Base-by-base conservation (phyloP, 1,139 yeast genomes). In the Saccharomycopsis hybrid region DNA sequence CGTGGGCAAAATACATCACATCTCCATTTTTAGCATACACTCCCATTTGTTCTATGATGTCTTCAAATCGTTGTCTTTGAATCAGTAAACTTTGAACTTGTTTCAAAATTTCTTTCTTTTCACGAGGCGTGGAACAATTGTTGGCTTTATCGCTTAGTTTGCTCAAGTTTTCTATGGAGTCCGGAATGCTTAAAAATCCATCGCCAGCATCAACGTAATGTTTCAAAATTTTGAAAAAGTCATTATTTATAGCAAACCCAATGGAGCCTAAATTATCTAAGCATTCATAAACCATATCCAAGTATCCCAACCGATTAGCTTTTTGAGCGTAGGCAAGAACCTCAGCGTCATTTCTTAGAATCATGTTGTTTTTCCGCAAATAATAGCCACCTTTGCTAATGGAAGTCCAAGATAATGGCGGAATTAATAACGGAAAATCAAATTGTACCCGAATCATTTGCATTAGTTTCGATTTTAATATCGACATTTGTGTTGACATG, bases 1-100 rank as follows among this genome's bases (percentile, higher is more conserved):
- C 77, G 59, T 78, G 82, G 25, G 84, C 83, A 63, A 78, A 78
- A 61, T 68, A 77, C 54, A 78, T 69, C 59, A 74, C 74, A 59
- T 78, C 84, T 5, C 84, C 84, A 32, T 39, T 29, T 9, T n/a
- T 37, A 27, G 27, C 24, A 2, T 37, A 44, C 3, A 18, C 37
- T 9, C 29, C 37, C 9, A 43, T 36, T 30, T 30, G 36, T 13
- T 29, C 42, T 30, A 25, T 28, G 5, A 38, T 28, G 24, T 38
- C 30, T 13, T 39, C 13, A 39, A 33, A 30, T 18, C 18, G 11
- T 18, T 33, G 24, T 38, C 47, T 13, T 18, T 28, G 31, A 29
- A 35, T 35, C 36, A 37, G 29, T 24, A n/a, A 28, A 27, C 31
- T 33, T 9, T 38, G 37, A 29, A 44, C 29, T 33, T 30, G 4